A percentile compares a stretch with the other conserved stretches of the same genome.
Evolutionary conservation across 345 rosid genomes (phyloP).

Genomic region (Fremontodendron californicum): DNA sequence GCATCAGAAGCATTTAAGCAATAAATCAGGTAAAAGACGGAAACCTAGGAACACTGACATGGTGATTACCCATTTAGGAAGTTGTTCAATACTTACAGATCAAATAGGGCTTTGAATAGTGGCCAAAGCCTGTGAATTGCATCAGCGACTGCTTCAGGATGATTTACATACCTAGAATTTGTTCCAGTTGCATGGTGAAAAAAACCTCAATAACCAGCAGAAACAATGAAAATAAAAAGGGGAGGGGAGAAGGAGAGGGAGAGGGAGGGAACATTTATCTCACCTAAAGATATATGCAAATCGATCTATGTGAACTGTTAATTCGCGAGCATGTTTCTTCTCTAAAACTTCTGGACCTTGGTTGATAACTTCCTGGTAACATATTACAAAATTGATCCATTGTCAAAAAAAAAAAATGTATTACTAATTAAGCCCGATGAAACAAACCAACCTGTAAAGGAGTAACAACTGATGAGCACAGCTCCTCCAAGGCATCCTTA

Average conservation of each 20-base stretch:
- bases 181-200: slow-evolving; percentile 16
- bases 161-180: slow-evolving; percentile 73
- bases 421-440: background rate
- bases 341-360: slow-evolving; percentile 74
- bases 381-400: slow-evolving; percentile 6
- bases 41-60: slow-evolving; percentile 7
- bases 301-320: slow-evolving; percentile 93
- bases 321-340: slow-evolving; percentile 86
- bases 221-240: background rate
- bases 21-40: slow-evolving; percentile 18
- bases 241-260: background rate
- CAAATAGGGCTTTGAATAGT: slow-evolving; percentile 75
- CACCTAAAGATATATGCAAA: slow-evolving; percentile 96
- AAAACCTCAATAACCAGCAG: slow-evolving; percentile 13
- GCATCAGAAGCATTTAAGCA: slow-evolving; percentile 26
- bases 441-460: slow-evolving; percentile 72
- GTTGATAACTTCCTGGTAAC: slow-evolving; percentile 61
- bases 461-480: slow-evolving; percentile 78
- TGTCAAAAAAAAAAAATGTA: slow-evolving; percentile 10
- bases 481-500: slow-evolving; percentile 73
- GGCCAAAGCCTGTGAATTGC: slow-evolving; percentile 89
- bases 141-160: slow-evolving; percentile 93
- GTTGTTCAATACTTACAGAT: slow-evolving; percentile 52
- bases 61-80: background rate
- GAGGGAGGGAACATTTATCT: slow-evolving; percentile 13